These are phyloP conservation scores for Colletotrichum sp. DNA, from an alignment of 2,329 filamentous ascomycete genomes.

Conservation along the genomic window DNA sequence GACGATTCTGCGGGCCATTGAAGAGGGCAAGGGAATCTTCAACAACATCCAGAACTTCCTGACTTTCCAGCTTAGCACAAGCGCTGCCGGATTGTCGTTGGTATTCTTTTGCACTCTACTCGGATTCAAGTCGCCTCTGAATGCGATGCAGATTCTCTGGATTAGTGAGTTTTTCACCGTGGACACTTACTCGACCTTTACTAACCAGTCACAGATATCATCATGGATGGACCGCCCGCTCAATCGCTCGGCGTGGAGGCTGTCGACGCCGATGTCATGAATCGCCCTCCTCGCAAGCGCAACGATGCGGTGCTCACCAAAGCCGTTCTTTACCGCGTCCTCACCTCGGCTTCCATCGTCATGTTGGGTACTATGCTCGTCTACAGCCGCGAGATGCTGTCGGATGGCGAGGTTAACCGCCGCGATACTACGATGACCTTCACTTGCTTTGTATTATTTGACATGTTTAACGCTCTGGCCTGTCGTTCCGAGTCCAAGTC, in stretches of 20 bases:
- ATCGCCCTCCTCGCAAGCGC: constrained; percentile 80
- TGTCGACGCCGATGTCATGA: constrained; percentile 95
- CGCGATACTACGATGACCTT: constrained; percentile 99
- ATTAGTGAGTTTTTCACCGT: constrained; percentile 75
- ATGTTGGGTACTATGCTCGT: constrained; percentile 91
- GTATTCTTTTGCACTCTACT: constrained; percentile 92
- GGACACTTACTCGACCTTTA: not conserved
- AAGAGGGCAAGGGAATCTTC: constrained; percentile 99
- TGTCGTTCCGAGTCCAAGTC: constrained; percentile 93
- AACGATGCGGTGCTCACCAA: constrained; percentile 91
- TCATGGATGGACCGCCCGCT: constrained; percentile 98
- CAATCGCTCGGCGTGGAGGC: constrained; percentile 96
- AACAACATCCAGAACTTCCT: constrained; percentile 99
- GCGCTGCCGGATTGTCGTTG: constrained; percentile 87
- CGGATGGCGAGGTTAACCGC: constrained; percentile 81
- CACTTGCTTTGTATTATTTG: constrained; percentile 97
- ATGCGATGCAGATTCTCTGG: constrained; percentile 99
- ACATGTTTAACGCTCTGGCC: constrained; percentile 98
- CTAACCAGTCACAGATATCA: constrained; percentile 73
- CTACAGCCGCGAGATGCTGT: constrained; percentile 89
- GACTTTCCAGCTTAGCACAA: constrained; percentile 97
- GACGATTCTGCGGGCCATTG: constrained; percentile 92
- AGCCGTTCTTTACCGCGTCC: constrained; percentile 80
- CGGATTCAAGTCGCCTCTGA: constrained; percentile 93
- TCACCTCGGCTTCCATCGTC: constrained; percentile 87